Evolutionary conservation across 2,329 filamentous ascomycete species (phyloP).

Genomic region (Pseudogymnoascus sp.): DNA sequence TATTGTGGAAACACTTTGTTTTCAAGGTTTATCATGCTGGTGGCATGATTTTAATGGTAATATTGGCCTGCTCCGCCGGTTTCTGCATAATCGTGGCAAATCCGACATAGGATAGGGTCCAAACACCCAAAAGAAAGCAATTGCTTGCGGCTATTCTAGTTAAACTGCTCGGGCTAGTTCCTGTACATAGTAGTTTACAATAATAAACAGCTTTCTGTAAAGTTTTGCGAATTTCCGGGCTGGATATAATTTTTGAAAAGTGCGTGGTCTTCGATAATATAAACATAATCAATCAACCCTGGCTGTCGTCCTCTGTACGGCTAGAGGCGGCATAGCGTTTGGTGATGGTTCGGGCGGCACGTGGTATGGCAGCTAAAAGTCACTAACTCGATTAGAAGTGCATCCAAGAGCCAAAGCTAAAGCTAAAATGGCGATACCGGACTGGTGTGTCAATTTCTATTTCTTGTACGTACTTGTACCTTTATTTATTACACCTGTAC

Average conservation of each 20-base stretch:
- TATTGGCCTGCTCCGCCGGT: constrained; percentile 6
- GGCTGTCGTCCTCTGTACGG: not conserved
- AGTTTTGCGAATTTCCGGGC: not conserved
- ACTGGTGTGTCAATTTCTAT: not conserved
- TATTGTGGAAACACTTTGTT: not conserved
- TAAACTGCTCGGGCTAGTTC: constrained; percentile 7
- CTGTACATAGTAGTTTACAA: constrained; percentile 1
- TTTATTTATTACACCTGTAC: not conserved
- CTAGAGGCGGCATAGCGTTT: not conserved
- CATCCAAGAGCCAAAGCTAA: not conserved
- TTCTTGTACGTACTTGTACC: constrained; percentile 7
- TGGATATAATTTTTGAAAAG: not conserved
- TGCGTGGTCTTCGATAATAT: not conserved
- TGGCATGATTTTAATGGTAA: constrained; percentile 1
- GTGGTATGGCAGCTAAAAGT: not conserved
- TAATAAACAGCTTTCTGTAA: not conserved
- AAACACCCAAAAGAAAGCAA: not conserved
- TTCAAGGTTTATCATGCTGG: not conserved
- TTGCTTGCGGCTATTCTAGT: not conserved
- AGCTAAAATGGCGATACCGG: not conserved
- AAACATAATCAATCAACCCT: not conserved
- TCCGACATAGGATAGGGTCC: constrained; percentile 5
- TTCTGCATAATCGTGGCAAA: constrained; percentile 3
- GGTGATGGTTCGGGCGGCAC: not conserved
- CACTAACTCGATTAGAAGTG: not conserved